These are phyloP conservation scores for Globomyces sp. DNA, from an alignment of 371 early-diverging fungal genomes.

Conservation along the genomic window DNA sequence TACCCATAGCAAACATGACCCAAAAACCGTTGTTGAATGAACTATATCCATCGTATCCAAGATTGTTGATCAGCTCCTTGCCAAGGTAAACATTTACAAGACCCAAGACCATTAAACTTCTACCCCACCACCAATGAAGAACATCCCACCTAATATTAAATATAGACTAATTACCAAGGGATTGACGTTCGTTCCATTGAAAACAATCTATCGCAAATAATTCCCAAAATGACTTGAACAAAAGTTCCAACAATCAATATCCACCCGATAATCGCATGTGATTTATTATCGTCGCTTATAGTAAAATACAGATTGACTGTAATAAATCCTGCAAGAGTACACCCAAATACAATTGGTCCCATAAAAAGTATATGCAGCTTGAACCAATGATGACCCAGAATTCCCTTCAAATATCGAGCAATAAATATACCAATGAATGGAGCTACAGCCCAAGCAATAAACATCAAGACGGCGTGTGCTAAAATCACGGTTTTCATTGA, in stretches of 20 bases:
- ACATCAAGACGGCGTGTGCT: slow-evolving; percentile 35
- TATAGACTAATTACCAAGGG: slow-evolving; percentile 23
- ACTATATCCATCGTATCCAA: no score
- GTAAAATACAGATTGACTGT: slow-evolving; percentile 1
- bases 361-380: slow-evolving; percentile 34
- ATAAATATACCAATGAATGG: slow-evolving; percentile 36
- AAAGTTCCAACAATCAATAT: slow-evolving; percentile 22
- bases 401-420: slow-evolving; percentile 40
- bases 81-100: slow-evolving; percentile 3
- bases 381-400: slow-evolving; percentile 40
- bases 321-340: neutral
- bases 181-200: slow-evolving; percentile 22
- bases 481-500: neutral
- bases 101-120: neutral
- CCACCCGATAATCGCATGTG: slow-evolving; percentile 16
- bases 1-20: no score
- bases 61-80: no score
- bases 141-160: slow-evolving; percentile 22
- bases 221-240: slow-evolving; percentile 35
- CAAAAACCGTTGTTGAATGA: no score
- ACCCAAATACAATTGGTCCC: slow-evolving; percentile 8
- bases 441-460: slow-evolving; percentile 34
- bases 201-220: slow-evolving; percentile 31
- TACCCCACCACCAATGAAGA: slow-evolving; percentile 45
- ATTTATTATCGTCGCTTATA: no score